phyloP scores from a whole-genome alignment of 2,329 filamentous ascomycete genomes.

The Scedosporium minutisporum region DNA sequence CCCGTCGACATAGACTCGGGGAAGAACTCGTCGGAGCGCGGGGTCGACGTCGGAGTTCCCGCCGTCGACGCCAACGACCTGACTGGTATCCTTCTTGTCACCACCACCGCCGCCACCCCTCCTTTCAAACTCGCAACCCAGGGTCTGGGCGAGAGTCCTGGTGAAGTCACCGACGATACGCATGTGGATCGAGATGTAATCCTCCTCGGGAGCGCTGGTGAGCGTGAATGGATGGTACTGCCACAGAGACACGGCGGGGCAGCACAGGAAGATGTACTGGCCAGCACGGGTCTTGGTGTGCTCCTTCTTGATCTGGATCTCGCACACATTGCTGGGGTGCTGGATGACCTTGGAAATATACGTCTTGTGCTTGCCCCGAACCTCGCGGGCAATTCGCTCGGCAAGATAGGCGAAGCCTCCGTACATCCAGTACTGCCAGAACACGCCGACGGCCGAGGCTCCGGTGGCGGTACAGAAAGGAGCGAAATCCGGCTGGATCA shows the following conservation, averaged over 20 bases:
- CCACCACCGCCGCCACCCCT: conserved; percentile 13
- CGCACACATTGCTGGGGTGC: conserved; percentile 79
- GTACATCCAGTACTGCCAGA: conserved; percentile 87
- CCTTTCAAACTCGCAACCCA: conserved; percentile 66
- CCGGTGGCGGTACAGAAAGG: conserved; percentile 67
- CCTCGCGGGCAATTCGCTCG: conserved; percentile 69
- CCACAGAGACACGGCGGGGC: conserved; percentile 76
- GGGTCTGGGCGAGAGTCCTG: conserved; percentile 53
- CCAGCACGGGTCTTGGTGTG: conserved; percentile 72
- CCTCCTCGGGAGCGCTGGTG: conserved; percentile 79
- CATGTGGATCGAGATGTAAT: conserved; percentile 82
- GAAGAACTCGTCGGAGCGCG: conserved; percentile 61
- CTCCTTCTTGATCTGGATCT: conserved; percentile 89
- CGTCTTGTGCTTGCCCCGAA: conserved; percentile 73
- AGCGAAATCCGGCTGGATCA: conserved; percentile 77
- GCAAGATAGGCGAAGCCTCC: conserved; percentile 70
- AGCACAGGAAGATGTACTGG: conserved; percentile 85
- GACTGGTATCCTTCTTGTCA: conserved; percentile 42
- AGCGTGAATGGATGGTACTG: conserved; percentile 84
- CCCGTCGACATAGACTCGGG: conserved; percentile 73
- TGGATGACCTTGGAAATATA: conserved; percentile 84
- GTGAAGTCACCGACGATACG: conserved; percentile 79
- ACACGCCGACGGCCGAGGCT: conserved; percentile 59
- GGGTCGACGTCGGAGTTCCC: conserved; percentile 55
- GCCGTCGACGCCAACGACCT: conserved; percentile 59